Evolutionary conservation across 2,329 filamentous ascomycete genomes (phyloP).

Genomic region (Penicillium sp.): DNA sequence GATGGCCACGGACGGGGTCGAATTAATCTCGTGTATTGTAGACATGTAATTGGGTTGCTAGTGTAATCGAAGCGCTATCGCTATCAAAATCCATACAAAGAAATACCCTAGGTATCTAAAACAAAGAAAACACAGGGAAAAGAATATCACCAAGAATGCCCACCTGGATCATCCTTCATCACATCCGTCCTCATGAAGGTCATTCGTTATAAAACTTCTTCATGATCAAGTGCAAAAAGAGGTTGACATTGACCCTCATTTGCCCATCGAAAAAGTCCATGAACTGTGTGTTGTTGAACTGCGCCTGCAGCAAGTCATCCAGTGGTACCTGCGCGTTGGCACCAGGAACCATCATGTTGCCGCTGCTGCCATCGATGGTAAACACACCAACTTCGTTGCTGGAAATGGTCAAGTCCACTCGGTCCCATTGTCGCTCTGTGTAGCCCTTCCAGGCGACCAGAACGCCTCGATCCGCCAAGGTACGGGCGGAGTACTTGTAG

Average conservation of each 20-base stretch:
- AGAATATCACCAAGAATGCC: conserved; percentile 22
- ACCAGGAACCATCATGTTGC: conserved; percentile 93
- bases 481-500: conserved; percentile 92
- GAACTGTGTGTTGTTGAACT: conserved; percentile 95
- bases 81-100: conserved; percentile 20
- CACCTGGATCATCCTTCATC: conserved; percentile 22
- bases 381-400: conserved; percentile 94
- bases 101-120: conserved; percentile 28
- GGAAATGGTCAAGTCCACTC: conserved; percentile 89
- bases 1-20: too few species aligned
- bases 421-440: conserved; percentile 77
- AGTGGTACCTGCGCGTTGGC: conserved; percentile 84
- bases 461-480: conserved; percentile 88
- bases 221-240: conserved; percentile 94
- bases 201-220: conserved; percentile 86
- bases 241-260: conserved; percentile 89
- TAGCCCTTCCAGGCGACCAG: conserved; percentile 88
- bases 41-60: conserved; percentile 22
- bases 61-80: conserved; percentile 21
- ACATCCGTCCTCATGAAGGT: conserved; percentile 23
- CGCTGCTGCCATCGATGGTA: conserved; percentile 82
- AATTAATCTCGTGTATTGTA: too few species aligned
- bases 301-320: conserved; percentile 90
- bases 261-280: conserved; percentile 90
- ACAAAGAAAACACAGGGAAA: conserved; percentile 16